A percentile compares a stretch with the other conserved stretches of the same genome.
Evolutionary conservation across 208 protist species (phyloP).

Genomic region (Angomonas ambiguus): DNA sequence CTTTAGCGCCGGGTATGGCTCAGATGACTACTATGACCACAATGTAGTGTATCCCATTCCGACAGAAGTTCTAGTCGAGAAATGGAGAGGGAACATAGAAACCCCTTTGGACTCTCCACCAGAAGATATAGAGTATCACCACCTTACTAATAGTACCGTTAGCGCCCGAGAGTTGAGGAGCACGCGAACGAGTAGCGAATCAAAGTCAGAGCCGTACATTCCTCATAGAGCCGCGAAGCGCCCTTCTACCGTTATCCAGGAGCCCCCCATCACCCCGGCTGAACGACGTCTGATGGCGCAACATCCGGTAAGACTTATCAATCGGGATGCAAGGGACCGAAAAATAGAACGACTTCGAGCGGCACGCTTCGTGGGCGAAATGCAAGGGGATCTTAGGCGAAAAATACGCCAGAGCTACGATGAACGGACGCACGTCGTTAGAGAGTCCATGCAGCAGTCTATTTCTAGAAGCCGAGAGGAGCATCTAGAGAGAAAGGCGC

Average conservation of each 20-base stretch:
- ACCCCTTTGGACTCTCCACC: not conserved
- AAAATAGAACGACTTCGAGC: slow-evolving; percentile 82
- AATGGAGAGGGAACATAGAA: not conserved
- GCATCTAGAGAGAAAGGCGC: slow-evolving; percentile 45
- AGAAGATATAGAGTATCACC: not conserved
- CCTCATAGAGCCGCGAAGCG: not conserved
- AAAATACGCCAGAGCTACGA: slow-evolving; percentile 69
- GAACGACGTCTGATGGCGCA: slow-evolving; percentile 40
- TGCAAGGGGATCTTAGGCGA: slow-evolving; percentile 58
- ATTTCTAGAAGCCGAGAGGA: slow-evolving; percentile 25
- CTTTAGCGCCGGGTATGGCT: not conserved
- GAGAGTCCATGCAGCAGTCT: slow-evolving; percentile 33
- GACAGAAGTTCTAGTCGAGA: not conserved
- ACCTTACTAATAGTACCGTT: not conserved
- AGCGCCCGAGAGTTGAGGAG: not conserved
- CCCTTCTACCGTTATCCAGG: slow-evolving; percentile 4
- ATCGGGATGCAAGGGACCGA: slow-evolving; percentile 50
- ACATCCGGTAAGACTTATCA: slow-evolving; percentile 50
- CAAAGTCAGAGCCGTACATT: not conserved
- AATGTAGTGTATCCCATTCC: not conserved
- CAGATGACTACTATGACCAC: slow-evolving; percentile 2
- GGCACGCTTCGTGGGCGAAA: slow-evolving; percentile 57
- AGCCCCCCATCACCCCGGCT: slow-evolving; percentile 45
- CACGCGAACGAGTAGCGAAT: not conserved
- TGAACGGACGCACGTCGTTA: slow-evolving; percentile 34